Conservation (phyloP, 352 stramenopile genomes). For the Thalassiosira oceanica region DNA sequence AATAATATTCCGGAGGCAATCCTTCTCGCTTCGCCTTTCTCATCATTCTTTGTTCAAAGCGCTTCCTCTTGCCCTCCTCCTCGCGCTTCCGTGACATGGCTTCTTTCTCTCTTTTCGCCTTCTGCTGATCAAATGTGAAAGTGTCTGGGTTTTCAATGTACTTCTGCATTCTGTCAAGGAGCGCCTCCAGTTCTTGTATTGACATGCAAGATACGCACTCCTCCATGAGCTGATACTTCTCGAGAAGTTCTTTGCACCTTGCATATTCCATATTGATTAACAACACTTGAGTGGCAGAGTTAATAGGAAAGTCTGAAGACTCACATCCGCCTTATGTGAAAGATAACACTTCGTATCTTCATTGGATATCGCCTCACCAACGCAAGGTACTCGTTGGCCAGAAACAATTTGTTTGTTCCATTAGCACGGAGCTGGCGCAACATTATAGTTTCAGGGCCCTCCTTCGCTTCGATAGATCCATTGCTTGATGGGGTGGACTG, state of each 20-base stretch:
- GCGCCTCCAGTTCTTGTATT: constrained; percentile 47
- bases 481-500: no score
- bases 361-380: constrained; percentile 86
- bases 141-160: constrained; percentile 58
- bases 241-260: constrained; percentile 67
- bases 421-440: constrained; percentile 42
- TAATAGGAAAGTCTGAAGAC: no score
- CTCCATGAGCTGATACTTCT: constrained; percentile 79
- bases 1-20: constrained; percentile 64
- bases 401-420: constrained; percentile 35
- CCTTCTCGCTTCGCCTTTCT: constrained; percentile 84
- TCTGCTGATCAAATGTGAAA: constrained; percentile 73
- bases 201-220: constrained; percentile 69
- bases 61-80: constrained; percentile 82
- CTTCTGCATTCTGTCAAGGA: constrained; percentile 56
- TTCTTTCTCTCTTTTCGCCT: constrained; percentile 69
- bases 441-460: constrained; percentile 13
- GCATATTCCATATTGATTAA: no score
- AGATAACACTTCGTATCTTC: constrained; percentile 76
- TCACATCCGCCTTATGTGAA: constrained; percentile 81
- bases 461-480: no score
- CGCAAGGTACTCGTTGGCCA: constrained; percentile 90
- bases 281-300: no score
- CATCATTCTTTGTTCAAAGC: constrained; percentile 81
- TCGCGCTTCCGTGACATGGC: constrained; percentile 56